These are phyloP conservation scores for Cadophora luteo-olivacea DNA, from an alignment of 2,329 filamentous ascomycete genomes.

Conservation along the genomic window DNA sequence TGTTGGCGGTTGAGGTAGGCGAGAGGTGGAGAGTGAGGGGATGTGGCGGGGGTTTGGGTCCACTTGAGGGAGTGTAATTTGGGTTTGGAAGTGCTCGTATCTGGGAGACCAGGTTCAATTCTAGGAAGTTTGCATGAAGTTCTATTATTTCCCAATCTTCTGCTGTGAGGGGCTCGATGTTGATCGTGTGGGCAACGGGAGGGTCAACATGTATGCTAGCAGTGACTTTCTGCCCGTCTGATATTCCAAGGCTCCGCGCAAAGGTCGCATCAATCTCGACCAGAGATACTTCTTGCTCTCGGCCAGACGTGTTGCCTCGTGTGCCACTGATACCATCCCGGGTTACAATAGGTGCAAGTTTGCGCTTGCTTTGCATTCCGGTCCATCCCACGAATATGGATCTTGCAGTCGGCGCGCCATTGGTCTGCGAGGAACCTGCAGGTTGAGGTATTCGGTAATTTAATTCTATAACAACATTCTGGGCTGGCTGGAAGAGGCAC, in stretches of 20 bases:
- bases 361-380: conserved; percentile 93
- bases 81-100: conserved; percentile 94
- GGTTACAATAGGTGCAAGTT: conserved; percentile 73
- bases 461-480: conserved; percentile 96
- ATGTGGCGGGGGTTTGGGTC: conserved; percentile 65
- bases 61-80: conserved; percentile 60
- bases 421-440: conserved; percentile 52
- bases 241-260: conserved; percentile 76
- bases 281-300: conserved; percentile 77
- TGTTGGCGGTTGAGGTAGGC: conserved; percentile 92
- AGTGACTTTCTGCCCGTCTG: conserved; percentile 80
- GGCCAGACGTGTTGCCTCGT: conserved; percentile 59
- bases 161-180: conserved; percentile 93
- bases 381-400: conserved; percentile 96
- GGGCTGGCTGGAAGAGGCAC: conserved; percentile 68
- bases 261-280: conserved; percentile 91
- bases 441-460: conserved; percentile 70
- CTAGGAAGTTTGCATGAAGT: conserved; percentile 92
- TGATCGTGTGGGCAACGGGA: conserved; percentile 88
- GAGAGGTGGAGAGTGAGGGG: conserved; percentile 91
- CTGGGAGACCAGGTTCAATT: conserved; percentile 91
- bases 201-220: conserved; percentile 84
- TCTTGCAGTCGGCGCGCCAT: conserved; percentile 58
- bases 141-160: conserved; percentile 99
- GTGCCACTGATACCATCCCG: conserved; percentile 73